Base-by-base conservation (phyloP, 2,329 filamentous ascomycete species). In the Chaetoscypha palmicola region DNA sequence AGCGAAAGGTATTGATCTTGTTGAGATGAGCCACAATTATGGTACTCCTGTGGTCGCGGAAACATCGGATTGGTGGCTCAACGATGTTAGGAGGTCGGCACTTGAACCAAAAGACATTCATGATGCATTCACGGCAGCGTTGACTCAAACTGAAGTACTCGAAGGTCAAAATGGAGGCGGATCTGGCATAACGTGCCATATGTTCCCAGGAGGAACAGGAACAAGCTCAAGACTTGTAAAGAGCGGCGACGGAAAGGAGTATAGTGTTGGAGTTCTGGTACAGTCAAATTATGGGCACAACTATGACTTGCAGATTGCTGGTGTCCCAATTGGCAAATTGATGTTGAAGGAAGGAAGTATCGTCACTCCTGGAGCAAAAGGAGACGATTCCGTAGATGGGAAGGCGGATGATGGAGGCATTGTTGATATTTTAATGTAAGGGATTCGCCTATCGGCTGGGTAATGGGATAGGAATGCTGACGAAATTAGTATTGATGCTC, bases 181-280 rank as follows among this genome's bases (percentile, higher is more conserved):
- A n/a, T 79, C 79, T 0, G 79, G 79, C 11, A 83, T 83, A 77
- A 69, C 77, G 28, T 81, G 76, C 55, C 77, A 82, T 54, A 72
- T 71, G 50, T 81, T 77, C 65, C 83, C 83, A 58, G 81, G 78
- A 26, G 80, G 81, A 0, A 85, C 80, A 0, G 80, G 80, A 1
- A 79, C 72, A 1, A 73, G 73, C 52, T 79, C 72, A 37, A 70
- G 81, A 19, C 51, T 77, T 5, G 69, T 83, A n/a, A 61, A 64
- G 2, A 72, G 73, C 0, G 52, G 67, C 19, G 66, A 67, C 34
- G 51, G 57, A 4, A 68, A 62, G 43, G 61, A 64, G 2, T 83
- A 77, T 54, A 80, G 74, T 0, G 67, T 85, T 16, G 81, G 68
- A 1, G 78, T 74, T 1, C 65, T 86, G 5, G 76, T 80, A 2